These are phyloP conservation scores for Phlebopus sp. DNA, from an alignment of 1,284 basidiomycete species.

Conservation along the genomic window DNA sequence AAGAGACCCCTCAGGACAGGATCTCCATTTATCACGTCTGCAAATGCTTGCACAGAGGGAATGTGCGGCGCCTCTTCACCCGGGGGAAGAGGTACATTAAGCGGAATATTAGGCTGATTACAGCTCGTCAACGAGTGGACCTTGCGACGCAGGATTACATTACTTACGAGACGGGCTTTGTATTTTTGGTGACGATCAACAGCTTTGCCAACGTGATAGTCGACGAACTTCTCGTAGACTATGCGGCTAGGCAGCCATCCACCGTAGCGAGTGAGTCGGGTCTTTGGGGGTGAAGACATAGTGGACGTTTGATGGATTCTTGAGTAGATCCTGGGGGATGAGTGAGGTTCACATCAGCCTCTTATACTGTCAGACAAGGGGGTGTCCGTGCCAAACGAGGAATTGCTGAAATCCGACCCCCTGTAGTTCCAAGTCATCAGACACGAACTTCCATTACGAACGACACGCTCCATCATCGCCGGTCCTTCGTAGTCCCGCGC, in stretches of 20 bases:
- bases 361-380: not conserved
- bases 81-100: too few relatives aligned
- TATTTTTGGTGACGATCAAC: not conserved
- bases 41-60: slow-evolving; percentile 9
- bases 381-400: not conserved
- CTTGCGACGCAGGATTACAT: too few relatives aligned
- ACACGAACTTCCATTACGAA: too few relatives aligned
- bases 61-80: not conserved
- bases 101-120: not conserved
- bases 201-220: not conserved
- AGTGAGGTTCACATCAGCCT: not conserved
- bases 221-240: slow-evolving; percentile 7
- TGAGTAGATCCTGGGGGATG: not conserved
- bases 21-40: slow-evolving; percentile 7
- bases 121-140: not conserved
- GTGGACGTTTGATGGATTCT: not conserved
- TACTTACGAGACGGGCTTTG: not conserved
- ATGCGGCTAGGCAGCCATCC: slow-evolving; percentile 10
- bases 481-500: too few relatives aligned
- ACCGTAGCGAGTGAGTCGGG: slow-evolving; percentile 1
- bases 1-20: slow-evolving; percentile 6
- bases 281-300: not conserved
- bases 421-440: not conserved
- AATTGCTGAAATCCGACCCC: not conserved
- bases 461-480: too few relatives aligned